These are phyloP conservation scores for Curvularia verruculosa DNA, from an alignment of 2,329 filamentous ascomycete genomes.

Conservation along the genomic window DNA sequence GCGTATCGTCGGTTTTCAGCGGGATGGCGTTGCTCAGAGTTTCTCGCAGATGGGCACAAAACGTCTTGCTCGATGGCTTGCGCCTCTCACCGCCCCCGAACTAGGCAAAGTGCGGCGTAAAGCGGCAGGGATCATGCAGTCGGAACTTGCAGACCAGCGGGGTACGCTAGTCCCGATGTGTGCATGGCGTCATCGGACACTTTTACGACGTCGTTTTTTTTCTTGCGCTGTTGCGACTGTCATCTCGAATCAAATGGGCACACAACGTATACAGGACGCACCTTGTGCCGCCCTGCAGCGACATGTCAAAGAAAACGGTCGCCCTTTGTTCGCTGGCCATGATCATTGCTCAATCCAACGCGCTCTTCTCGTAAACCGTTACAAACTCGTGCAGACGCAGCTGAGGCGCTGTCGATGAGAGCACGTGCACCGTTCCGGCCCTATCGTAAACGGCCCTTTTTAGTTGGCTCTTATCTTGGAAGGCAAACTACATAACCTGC, in stretches of 20 bases:
- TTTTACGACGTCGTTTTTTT: constrained; percentile 17
- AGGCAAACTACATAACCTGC: constrained; percentile 36
- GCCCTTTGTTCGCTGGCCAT: background rate
- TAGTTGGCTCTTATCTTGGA: constrained; percentile 37
- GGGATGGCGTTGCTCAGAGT: constrained; percentile 19
- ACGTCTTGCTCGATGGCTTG: constrained; percentile 16
- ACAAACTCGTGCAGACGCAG: background rate
- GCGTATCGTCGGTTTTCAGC: constrained; percentile 13
- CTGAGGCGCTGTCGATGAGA: background rate
- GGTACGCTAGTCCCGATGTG: constrained; percentile 17
- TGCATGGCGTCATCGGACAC: constrained; percentile 20
- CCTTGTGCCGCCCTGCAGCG: background rate
- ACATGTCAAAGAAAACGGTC: background rate
- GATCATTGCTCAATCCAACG: background rate
- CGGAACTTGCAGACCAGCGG: constrained; percentile 17
- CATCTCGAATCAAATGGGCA: background rate
- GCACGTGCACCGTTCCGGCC: constrained; percentile 33
- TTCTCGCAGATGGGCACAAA: constrained; percentile 13
- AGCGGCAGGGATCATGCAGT: constrained; percentile 14
- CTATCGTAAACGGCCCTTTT: constrained; percentile 32
- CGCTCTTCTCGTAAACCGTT: background rate
- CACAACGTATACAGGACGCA: background rate
- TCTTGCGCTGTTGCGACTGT: background rate
- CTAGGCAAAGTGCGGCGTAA: constrained; percentile 21
- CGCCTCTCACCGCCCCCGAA: constrained; percentile 23